These are phyloP conservation scores for Diaporthe amygdali DNA, from an alignment of 2,329 filamentous ascomycete species.

Conservation along the genomic window DNA sequence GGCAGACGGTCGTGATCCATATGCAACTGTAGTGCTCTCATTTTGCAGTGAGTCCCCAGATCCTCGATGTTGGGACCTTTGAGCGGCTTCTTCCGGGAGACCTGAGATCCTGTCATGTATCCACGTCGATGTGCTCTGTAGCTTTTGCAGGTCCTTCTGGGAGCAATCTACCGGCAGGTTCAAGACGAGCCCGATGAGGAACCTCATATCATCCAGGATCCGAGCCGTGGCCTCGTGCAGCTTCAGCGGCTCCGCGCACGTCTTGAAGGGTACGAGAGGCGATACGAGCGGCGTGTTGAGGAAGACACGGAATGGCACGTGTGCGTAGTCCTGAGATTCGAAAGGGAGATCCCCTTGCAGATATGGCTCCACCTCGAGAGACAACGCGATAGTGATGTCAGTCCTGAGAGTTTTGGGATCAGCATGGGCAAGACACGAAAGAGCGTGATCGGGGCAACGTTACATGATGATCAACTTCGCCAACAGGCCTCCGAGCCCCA, in stretches of 20 bases:
- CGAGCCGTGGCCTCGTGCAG: constrained; percentile 52
- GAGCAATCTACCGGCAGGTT: constrained; percentile 42
- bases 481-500: constrained; percentile 52
- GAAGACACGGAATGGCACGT: constrained; percentile 46
- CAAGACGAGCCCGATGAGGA: constrained; percentile 49
- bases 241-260: constrained; percentile 45
- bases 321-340: constrained; percentile 43
- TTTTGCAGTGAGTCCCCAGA: not conserved
- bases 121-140: constrained; percentile 45
- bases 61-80: not conserved
- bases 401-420: constrained; percentile 37
- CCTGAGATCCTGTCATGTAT: constrained; percentile 43
- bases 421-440: not conserved
- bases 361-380: constrained; percentile 49
- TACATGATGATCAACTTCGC: constrained; percentile 56
- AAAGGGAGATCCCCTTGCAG: constrained; percentile 48
- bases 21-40: not conserved
- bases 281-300: constrained; percentile 55
- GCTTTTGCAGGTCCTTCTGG: constrained; percentile 41
- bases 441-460: constrained; percentile 29
- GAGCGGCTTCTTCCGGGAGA: constrained; percentile 30
- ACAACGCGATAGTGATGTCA: constrained; percentile 53
- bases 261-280: constrained; percentile 46
- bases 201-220: constrained; percentile 58
- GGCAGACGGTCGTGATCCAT: not conserved